A percentile compares a stretch with the other conserved stretches of the same genome.
phyloP scores from a whole-genome alignment of 139 green algal species.

The Chlorella sorokiniana region DNA sequence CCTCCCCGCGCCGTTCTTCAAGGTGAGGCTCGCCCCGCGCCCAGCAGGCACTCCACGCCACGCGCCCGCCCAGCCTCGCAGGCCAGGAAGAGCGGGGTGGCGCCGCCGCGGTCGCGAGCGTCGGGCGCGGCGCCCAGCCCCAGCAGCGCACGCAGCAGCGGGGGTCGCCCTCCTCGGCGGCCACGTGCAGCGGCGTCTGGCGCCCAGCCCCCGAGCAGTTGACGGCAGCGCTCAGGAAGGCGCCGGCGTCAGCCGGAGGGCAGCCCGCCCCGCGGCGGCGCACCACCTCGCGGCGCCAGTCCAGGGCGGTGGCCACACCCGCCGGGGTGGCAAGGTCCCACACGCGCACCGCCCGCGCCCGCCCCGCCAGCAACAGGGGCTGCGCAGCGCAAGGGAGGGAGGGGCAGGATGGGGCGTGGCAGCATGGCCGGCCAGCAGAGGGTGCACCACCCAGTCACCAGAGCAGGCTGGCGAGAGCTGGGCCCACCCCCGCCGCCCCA shows the following conservation, averaged over 20 bases:
- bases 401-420: not conserved
- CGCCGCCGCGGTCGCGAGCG: conserved; percentile 60
- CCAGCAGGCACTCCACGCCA: conserved; percentile 57
- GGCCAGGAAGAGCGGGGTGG: conserved; percentile 73
- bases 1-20: conserved; percentile 55
- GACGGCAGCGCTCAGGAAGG: conserved; percentile 59
- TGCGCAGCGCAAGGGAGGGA: not conserved
- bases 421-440: too few species aligned
- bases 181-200: conserved; percentile 74
- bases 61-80: conserved; percentile 57
- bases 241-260: not conserved
- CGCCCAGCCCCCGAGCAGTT: conserved; percentile 69
- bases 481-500: not conserved
- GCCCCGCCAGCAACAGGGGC: conserved; percentile 1
- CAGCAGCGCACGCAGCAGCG: conserved; percentile 54
- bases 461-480: too few species aligned
- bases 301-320: conserved; percentile 13
- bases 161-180: conserved; percentile 53
- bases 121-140: conserved; percentile 60
- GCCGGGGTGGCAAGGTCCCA: conserved; percentile 35
- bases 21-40: conserved; percentile 49
- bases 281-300: not conserved
- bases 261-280: not conserved
- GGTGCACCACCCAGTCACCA: too few species aligned
- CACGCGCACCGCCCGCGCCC: not conserved